Evolutionary conservation across 129 eudicot genomes (phyloP).

Genomic region (Calendula officinalis): DNA sequence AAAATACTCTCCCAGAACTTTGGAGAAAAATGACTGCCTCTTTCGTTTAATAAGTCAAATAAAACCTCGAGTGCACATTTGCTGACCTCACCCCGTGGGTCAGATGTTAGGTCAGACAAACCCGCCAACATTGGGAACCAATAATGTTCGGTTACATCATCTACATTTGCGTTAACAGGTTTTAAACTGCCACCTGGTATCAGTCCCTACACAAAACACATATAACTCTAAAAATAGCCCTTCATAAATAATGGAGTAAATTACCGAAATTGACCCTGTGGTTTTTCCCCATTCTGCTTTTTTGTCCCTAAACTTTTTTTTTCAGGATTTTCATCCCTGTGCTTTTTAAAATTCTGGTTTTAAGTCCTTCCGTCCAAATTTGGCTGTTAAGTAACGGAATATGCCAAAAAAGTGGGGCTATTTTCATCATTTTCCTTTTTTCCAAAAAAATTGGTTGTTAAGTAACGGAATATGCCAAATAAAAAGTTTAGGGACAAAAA

Average conservation of each 20-base stretch:
- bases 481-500: no score
- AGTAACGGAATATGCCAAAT: no score
- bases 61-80: conserved; percentile 94
- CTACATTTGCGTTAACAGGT: conserved; percentile 45
- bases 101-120: conserved; percentile 89
- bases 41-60: conserved; percentile 86
- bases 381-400: no score
- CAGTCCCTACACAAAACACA: conserved; percentile 55
- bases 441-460: no score
- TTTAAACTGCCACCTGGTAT: conserved; percentile 81
- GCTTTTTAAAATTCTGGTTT: no score
- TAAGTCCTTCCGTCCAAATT: no score
- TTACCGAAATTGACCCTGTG: no score
- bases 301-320: no score
- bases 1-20: conserved; percentile 86
- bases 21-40: conserved; percentile 88
- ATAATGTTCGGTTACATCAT: conserved; percentile 86
- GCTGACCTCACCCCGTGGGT: conserved; percentile 79
- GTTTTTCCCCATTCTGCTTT: no score
- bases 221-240: neutral
- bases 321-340: no score
- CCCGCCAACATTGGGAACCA: conserved; percentile 99
- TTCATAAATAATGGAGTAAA: neutral
- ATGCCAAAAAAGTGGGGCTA: no score
- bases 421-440: no score